These are phyloP conservation scores for Phaeosphaeria sp. DNA, from an alignment of 2,329 filamentous ascomycete species.

Conservation along the genomic window DNA sequence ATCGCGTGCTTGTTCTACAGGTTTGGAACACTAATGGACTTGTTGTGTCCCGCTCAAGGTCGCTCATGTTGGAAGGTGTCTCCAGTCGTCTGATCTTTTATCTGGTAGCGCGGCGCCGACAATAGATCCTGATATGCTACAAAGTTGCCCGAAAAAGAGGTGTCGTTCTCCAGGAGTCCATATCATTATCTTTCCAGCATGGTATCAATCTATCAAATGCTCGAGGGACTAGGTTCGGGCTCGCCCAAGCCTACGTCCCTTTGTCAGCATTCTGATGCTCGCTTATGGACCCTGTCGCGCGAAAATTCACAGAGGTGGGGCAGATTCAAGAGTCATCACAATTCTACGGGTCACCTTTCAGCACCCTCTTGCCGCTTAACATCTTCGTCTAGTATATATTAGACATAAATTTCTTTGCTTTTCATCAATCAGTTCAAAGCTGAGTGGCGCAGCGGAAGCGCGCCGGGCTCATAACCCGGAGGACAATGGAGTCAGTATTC, in stretches of 20 bases:
- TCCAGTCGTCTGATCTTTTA: neutral
- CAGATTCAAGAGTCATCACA: neutral
- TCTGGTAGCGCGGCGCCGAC: neutral
- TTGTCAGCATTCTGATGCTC: neutral
- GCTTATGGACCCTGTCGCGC: neutral
- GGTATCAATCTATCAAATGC: neutral
- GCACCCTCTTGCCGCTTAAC: neutral
- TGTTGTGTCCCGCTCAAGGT: neutral
- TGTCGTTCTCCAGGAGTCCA: neutral
- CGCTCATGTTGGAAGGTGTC: neutral
- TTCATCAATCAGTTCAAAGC: conserved; percentile 24
- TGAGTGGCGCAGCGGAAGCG: conserved; percentile 47
- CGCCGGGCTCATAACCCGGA: conserved; percentile 49
- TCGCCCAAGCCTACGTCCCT: neutral
- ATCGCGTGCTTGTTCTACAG: neutral
- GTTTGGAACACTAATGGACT: neutral
- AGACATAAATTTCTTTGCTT: neutral
- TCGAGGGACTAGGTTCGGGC: neutral
- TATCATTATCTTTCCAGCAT: neutral
- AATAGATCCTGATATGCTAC: neutral
- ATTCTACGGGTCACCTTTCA: neutral
- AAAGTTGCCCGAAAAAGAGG: neutral
- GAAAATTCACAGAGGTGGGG: neutral
- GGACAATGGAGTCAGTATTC: conserved; percentile 22
- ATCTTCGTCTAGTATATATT: neutral